phyloP scores from a whole-genome alignment of 768 basidiomycete species.

The Chalciporus chontae region DNA sequence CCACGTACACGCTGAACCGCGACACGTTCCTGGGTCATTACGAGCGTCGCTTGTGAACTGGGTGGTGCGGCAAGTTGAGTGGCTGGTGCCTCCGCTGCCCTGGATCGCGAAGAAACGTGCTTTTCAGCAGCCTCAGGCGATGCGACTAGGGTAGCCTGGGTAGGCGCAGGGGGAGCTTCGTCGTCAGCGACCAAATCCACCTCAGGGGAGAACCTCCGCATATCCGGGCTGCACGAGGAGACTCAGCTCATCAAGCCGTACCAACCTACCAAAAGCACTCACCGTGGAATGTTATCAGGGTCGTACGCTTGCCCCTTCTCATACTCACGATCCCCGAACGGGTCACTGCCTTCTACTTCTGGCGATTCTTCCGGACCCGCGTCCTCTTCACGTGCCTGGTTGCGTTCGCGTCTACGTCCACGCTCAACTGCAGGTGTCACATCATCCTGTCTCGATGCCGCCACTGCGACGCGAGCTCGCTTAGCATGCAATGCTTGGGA shows the following conservation, averaged over 20 bases:
- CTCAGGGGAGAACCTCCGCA: not conserved
- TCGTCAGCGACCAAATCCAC: not conserved
- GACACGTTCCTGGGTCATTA: not conserved
- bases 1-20: slow-evolving; percentile 6
- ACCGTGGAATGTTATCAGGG: slow-evolving; percentile 8
- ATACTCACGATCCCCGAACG: slow-evolving; percentile 21
- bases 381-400: not conserved
- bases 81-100: not conserved
- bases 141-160: slow-evolving; percentile 25
- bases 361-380: not conserved
- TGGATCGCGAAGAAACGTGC: not conserved
- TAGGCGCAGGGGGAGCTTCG: slow-evolving; percentile 13
- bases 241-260: not conserved
- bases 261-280: not conserved
- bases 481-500: slow-evolving; percentile 8
- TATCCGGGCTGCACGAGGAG: not conserved
- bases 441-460: not conserved
- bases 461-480: slow-evolving; percentile 7
- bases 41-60: slow-evolving; percentile 12
- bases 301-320: not conserved
- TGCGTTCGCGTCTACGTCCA: not conserved
- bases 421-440: not conserved
- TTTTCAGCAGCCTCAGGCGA: slow-evolving; percentile 13
- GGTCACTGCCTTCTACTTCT: slow-evolving; percentile 15
- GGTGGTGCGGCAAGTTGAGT: not conserved